Evolutionary conservation across 2,329 filamentous ascomycete genomes (phyloP), one percentile per base, ranked within the genome.

Genomic region (Fonsecaea monophora): DNA sequence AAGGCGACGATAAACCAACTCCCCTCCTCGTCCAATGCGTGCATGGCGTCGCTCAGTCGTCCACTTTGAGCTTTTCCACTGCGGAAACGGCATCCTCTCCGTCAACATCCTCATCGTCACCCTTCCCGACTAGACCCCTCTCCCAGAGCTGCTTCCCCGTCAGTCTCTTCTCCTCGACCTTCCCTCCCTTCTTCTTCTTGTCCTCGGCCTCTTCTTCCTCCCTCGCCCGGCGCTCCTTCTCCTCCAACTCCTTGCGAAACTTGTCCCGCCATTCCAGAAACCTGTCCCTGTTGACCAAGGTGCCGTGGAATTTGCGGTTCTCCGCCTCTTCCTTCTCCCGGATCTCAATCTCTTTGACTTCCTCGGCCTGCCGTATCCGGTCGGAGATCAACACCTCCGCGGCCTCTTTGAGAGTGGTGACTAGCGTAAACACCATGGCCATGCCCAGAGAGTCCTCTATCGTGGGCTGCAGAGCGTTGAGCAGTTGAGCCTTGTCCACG

Each of bases 231-330:
- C 81, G 79, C 72, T 88, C 86, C 76, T 85, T 82, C 75, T 95
- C 94, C 76, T 90, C 89, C 87, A 94, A 89, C 82, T 98, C 95
- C 75, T 84, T 82, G 68, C 87, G 77, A 76, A 98, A 99, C 9
- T 79, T 86, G 45, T 89, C 89, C 63, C 92, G 85, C 95, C 95
- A 99, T 72, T 86, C 87, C 72, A 91, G 76, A 75, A 98, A 99
- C 0, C 88, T 89, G 81, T 97, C 92, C 25, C 88, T 84, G n/a
- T 89, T 98, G 21, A 99, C 95, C 37, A 88, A 85, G 40, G 92
- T 92, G 65, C 95, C 95, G 77, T 96, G 91, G 79, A 99, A 99
- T 80, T 97, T 98, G 74, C 90, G 88, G 78, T 99, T 99, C 83
- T 99, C 95, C 78, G 95, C 93, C 69, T 91, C 89, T 80, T 99